Conservation (phyloP, 306 rosid genomes). For the Vicia villosa region DNA sequence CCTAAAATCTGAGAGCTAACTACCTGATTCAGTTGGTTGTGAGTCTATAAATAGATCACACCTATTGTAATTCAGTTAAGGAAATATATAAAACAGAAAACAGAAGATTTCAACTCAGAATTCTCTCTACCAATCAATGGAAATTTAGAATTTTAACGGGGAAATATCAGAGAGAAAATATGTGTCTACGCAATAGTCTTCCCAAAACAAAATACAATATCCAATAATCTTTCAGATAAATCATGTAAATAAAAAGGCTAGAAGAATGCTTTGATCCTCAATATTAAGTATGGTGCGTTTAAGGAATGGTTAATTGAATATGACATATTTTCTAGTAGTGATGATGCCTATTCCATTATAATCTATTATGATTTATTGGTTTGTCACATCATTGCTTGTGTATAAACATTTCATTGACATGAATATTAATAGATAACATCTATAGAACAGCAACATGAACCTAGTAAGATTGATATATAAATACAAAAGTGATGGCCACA, state of each 20-base stretch:
- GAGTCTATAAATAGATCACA: too few species aligned
- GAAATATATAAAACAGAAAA: too few species aligned
- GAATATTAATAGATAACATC: constrained; percentile 22
- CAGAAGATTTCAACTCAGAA: too few species aligned
- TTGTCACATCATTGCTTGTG: not conserved
- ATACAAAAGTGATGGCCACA: constrained; percentile 26
- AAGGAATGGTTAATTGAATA: constrained; percentile 3
- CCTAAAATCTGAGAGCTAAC: too few species aligned
- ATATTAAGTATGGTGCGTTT: not conserved
- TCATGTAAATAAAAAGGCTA: not conserved
- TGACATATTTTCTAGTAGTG: not conserved
- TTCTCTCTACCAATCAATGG: too few species aligned
- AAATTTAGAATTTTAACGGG: too few species aligned
- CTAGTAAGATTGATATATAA: constrained; percentile 30
- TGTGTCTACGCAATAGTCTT: not conserved
- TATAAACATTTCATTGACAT: constrained; percentile 16
- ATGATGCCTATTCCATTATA: constrained; percentile 18
- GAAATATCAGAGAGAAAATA: not conserved
- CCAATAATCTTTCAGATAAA: not conserved
- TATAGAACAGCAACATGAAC: constrained; percentile 27
- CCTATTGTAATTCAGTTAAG: too few species aligned
- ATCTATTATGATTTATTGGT: constrained; percentile 12
- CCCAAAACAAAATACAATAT: not conserved
- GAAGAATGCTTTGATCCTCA: not conserved
- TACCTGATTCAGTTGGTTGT: too few species aligned